Percentiles rank a stretch among this genome's conserved stretches.
phyloP scores from a whole-genome alignment of 108 stramenopile species.

The Pseudonitzschia pungens region DNA sequence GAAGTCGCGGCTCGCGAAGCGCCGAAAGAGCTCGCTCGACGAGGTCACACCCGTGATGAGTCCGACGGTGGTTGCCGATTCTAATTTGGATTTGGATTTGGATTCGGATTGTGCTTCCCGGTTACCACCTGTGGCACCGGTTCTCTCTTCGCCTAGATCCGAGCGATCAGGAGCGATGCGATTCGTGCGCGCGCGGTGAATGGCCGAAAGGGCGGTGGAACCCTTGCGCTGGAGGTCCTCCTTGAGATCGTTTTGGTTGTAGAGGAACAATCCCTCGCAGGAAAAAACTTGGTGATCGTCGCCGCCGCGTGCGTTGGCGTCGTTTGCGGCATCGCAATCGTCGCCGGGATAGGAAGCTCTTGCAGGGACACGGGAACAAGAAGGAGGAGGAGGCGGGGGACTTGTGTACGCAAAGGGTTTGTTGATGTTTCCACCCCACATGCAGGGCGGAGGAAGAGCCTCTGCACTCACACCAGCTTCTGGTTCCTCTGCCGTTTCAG shows the following conservation, averaged over 20 bases:
- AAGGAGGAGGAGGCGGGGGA: not conserved
- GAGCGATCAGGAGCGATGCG: too few relatives aligned
- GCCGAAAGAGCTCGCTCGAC: not conserved
- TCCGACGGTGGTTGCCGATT: not conserved
- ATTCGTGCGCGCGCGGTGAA: not conserved
- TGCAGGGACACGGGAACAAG: too few relatives aligned
- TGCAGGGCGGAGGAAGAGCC: not conserved
- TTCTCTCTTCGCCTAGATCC: not conserved
- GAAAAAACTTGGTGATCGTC: not conserved
- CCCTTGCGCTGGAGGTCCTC: not conserved
- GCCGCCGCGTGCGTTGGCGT: not conserved
- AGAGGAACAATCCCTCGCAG: not conserved
- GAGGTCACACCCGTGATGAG: conserved; percentile 5
- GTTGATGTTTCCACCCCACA: conserved; percentile 21
- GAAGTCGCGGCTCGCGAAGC: not conserved
- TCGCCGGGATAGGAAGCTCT: not conserved
- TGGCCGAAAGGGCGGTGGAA: conserved; percentile 1
- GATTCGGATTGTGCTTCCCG: conserved; percentile 1
- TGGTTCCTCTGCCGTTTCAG: not conserved
- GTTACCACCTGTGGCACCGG: not conserved
- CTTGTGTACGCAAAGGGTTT: conserved; percentile 4
- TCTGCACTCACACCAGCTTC: not conserved
- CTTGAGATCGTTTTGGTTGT: conserved; percentile 6
- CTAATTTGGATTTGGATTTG: too few relatives aligned
- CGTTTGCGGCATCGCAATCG: not conserved